Percentiles rank a stretch among this genome's conserved stretches.
These are phyloP conservation scores for Suillus plorans DNA, from an alignment of 768 basidiomycete genomes.

Conservation along the genomic window DNA sequence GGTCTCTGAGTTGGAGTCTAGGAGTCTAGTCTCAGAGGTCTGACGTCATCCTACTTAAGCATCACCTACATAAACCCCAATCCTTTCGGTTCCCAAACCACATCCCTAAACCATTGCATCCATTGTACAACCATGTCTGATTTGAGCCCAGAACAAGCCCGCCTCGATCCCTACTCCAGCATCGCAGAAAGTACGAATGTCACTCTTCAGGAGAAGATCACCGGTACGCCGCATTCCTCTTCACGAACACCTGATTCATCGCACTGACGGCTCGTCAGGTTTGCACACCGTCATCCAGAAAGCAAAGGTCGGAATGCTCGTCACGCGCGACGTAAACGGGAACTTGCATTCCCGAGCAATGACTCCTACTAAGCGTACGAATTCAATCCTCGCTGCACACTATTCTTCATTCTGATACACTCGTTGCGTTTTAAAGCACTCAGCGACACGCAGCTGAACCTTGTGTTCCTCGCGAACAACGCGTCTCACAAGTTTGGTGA, in stretches of 20 bases:
- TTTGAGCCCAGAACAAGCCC: constrained; percentile 21
- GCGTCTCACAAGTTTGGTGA: constrained; percentile 74
- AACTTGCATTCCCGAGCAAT: constrained; percentile 80
- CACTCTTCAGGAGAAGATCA: constrained; percentile 64
- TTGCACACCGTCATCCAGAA: constrained; percentile 64
- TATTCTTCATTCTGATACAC: background rate
- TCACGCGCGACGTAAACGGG: constrained; percentile 67
- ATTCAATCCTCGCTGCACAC: background rate
- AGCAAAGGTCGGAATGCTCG: constrained; percentile 73
- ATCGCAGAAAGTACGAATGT: constrained; percentile 59
- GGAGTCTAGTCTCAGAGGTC: background rate
- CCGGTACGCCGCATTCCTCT: constrained; percentile 40
- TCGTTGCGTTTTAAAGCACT: constrained; percentile 32
- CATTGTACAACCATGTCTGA: constrained; percentile 21
- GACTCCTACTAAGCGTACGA: constrained; percentile 67
- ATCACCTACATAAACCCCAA: constrained; percentile 8
- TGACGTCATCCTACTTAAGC: background rate
- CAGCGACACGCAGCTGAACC: constrained; percentile 47
- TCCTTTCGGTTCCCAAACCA: background rate
- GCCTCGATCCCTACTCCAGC: constrained; percentile 73
- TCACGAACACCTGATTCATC: background rate
- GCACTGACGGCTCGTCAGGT: constrained; percentile 32
- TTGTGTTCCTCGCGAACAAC: constrained; percentile 75
- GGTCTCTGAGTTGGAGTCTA: no score
- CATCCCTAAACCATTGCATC: background rate